Evolutionary conservation across 768 basidiomycete species (phyloP).

Genomic region (Suillus cothurnatus): DNA sequence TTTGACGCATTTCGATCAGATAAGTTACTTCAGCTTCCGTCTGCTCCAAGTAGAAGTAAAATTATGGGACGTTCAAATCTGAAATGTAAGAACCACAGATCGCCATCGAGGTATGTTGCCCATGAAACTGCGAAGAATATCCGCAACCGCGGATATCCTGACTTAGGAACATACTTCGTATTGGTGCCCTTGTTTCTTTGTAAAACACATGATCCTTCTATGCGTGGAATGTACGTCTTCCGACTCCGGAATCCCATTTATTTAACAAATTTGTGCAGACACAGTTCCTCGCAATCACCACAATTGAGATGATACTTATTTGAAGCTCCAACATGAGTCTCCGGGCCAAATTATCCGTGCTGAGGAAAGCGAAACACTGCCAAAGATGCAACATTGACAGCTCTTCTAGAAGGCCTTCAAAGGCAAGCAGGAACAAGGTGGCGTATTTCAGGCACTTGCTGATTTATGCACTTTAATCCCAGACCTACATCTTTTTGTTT

Average conservation of each 20-base stretch:
- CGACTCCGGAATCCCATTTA: not conserved
- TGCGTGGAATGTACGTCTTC: not conserved
- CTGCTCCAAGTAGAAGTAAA: not conserved
- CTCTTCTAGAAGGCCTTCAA: not conserved
- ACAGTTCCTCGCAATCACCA: not conserved
- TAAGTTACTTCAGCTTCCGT: not conserved
- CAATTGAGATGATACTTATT: not conserved
- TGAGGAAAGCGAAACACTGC: not conserved
- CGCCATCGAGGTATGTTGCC: not conserved
- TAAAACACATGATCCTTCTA: not conserved
- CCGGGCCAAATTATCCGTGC: not conserved
- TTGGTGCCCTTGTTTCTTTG: not conserved
- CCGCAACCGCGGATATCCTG: slow-evolving; percentile 1
- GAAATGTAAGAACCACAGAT: not conserved
- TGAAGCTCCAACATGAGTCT: not conserved
- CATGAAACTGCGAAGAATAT: not conserved
- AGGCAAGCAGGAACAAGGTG: not conserved
- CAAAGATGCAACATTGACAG: not conserved
- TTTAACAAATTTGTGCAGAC: not conserved
- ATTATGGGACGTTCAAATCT: not conserved
- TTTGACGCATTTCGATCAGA: not conserved
- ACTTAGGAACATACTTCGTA: not conserved
- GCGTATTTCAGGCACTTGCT: not conserved
- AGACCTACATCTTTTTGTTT: not conserved
- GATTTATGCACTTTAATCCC: not conserved